Evolutionary conservation across 2,329 filamentous ascomycete genomes (phyloP).

Genomic region (Lachnellula willkommii): DNA sequence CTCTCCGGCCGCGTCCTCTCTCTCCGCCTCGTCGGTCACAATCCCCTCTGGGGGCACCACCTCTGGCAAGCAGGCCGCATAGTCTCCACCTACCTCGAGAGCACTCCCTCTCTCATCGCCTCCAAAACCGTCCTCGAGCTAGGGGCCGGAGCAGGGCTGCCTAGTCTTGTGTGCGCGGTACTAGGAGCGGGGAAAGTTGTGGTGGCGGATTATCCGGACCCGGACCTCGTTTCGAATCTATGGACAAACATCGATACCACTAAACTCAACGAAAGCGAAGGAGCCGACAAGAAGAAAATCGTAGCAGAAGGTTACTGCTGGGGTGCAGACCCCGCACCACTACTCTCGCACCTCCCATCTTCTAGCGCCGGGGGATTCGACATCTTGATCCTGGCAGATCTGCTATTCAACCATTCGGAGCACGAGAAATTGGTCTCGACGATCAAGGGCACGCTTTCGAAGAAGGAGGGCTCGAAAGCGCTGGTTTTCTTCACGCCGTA

Average conservation of each 20-base stretch:
- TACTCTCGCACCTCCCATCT: slow-evolving; percentile 51
- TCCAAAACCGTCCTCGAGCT: slow-evolving; percentile 76
- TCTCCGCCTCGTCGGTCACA: slow-evolving; percentile 80
- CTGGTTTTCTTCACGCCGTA: slow-evolving; percentile 95
- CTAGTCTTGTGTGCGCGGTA: slow-evolving; percentile 70
- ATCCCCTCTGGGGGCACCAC: slow-evolving; percentile 82
- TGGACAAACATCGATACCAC: slow-evolving; percentile 60
- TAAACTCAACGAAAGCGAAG: slow-evolving; percentile 5
- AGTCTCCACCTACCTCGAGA: slow-evolving; percentile 72
- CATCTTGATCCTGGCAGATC: slow-evolving; percentile 77
- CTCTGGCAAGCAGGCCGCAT: slow-evolving; percentile 87
- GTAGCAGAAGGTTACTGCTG: slow-evolving; percentile 73
- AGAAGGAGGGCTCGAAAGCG: slow-evolving; percentile 40
- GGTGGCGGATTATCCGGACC: slow-evolving; percentile 84
- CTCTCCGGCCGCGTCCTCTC: slow-evolving; percentile 47
- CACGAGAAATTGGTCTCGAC: slow-evolving; percentile 72
- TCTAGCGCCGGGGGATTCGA: slow-evolving; percentile 54
- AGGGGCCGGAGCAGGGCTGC: slow-evolving; percentile 81
- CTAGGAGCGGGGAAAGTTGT: slow-evolving; percentile 67
- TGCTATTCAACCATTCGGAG: slow-evolving; percentile 87
- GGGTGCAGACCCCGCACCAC: slow-evolving; percentile 58
- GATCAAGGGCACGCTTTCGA: slow-evolving; percentile 61
- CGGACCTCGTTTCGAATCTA: slow-evolving; percentile 75
- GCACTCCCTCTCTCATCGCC: slow-evolving; percentile 56
- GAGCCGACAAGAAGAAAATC: slow-evolving; percentile 33